phyloP scores from a whole-genome alignment of 73 alveolate species.

The Paramecium tetraurelia region DNA sequence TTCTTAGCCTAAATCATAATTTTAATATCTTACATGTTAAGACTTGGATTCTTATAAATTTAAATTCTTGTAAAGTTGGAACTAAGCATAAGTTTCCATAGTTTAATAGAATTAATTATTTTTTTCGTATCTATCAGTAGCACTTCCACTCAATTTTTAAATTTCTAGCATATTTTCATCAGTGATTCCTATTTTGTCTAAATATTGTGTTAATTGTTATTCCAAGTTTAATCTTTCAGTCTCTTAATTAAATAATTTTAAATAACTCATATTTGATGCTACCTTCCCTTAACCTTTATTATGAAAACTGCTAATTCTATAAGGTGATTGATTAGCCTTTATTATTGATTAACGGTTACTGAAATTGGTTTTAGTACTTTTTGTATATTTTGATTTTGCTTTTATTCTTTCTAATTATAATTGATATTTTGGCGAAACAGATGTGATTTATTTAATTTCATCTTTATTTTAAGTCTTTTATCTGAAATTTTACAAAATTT shows the following conservation, averaged over 20 bases:
- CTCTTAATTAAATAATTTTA: background rate
- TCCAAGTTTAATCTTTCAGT: background rate
- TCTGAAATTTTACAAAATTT: background rate
- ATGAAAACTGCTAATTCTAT: background rate
- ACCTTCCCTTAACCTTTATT: background rate
- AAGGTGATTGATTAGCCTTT: background rate
- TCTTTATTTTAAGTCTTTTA: background rate
- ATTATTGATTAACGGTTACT: background rate
- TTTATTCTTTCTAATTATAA: background rate
- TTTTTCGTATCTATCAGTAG: background rate
- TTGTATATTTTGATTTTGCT: background rate
- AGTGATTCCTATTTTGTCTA: background rate
- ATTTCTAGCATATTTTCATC: background rate
- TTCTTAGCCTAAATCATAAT: background rate
- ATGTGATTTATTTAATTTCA: background rate
- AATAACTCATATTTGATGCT: background rate
- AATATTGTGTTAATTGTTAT: background rate
- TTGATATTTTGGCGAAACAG: background rate
- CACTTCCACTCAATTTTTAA: background rate
- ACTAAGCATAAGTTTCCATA: background rate
- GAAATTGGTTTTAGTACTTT: background rate
- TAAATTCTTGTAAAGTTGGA: background rate
- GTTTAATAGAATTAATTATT: background rate
- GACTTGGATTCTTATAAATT: background rate
- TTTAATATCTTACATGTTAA: background rate